phyloP scores from a whole-genome alignment of 106 monocot species.

The Apostasia ramifera region DNA sequence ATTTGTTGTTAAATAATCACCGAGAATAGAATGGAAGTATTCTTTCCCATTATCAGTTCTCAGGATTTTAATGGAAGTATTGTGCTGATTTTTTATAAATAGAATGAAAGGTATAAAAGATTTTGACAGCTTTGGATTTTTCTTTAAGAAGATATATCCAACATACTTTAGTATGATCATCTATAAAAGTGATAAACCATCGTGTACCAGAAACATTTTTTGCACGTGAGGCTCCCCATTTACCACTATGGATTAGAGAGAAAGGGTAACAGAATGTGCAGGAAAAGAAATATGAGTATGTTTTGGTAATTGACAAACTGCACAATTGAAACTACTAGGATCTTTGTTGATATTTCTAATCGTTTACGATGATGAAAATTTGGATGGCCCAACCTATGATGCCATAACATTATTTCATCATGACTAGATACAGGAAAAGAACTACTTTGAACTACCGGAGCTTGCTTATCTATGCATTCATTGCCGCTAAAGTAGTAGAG shows the following conservation, averaged over 20 bases:
- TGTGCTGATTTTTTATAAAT: background rate
- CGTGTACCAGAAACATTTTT: background rate
- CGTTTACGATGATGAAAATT: background rate
- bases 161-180: background rate
- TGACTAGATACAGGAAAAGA: background rate
- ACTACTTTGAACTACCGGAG: background rate
- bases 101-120: background rate
- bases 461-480: background rate
- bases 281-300: background rate
- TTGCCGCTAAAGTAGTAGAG: background rate
- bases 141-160: constrained; percentile 1
- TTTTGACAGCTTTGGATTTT: background rate
- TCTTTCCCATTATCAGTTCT: constrained; percentile 4
- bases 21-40: background rate
- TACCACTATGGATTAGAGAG: constrained; percentile 3
- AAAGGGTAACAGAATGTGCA: background rate
- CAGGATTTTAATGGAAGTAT: background rate
- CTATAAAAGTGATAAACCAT: background rate
- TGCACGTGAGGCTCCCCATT: background rate
- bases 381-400: background rate
- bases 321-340: background rate
- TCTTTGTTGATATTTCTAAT: background rate
- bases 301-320: background rate
- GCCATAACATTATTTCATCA: constrained; percentile 2
- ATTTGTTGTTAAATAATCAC: background rate